Conservation (phyloP, 306 rosid genomes). For the Corylus americana region DNA sequence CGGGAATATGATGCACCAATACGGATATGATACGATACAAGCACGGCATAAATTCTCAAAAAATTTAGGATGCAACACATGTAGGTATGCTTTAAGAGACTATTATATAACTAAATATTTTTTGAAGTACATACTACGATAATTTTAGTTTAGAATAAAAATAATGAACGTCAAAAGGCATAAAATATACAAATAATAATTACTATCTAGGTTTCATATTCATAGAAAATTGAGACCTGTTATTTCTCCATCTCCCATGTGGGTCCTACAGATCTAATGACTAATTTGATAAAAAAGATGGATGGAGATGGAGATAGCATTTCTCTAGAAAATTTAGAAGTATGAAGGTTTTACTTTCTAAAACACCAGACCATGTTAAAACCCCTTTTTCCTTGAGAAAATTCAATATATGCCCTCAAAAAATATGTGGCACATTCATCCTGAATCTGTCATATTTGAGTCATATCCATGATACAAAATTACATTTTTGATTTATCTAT, state of each 20-base stretch:
- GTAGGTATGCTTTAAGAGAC: neutral
- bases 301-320: too few relatives aligned
- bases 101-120: neutral
- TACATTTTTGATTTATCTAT: neutral
- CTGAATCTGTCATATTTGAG: neutral
- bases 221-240: neutral
- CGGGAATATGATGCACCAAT: neutral
- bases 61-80: neutral
- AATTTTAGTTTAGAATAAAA: neutral
- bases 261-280: too few relatives aligned
- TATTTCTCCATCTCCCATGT: too few relatives aligned
- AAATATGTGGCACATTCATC: neutral
- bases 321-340: neutral
- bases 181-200: neutral
- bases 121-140: neutral
- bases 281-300: too few relatives aligned
- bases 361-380: neutral
- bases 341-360: neutral
- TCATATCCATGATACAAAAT: neutral
- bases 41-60: neutral
- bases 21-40: neutral
- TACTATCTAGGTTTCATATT: neutral
- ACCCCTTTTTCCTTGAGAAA: neutral
- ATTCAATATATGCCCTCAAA: neutral
- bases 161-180: neutral